These are phyloP conservation scores for Nectriaceae sp. DNA, from an alignment of 2,329 filamentous ascomycete genomes.

Conservation along the genomic window DNA sequence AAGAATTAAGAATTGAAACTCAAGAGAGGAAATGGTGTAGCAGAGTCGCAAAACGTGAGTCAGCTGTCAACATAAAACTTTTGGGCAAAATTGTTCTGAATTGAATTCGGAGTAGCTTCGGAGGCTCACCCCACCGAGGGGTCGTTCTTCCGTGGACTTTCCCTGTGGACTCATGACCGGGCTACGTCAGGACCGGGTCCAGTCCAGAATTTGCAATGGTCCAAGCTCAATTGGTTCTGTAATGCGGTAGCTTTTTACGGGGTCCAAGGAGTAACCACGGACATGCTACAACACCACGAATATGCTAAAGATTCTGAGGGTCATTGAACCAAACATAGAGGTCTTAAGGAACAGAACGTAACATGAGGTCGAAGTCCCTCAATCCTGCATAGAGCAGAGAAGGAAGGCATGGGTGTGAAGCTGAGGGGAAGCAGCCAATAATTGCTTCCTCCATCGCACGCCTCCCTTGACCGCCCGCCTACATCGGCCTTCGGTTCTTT, in stretches of 20 bases:
- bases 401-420: not conserved
- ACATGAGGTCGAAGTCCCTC: too few species aligned
- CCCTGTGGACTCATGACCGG: too few species aligned
- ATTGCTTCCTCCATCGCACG: not conserved
- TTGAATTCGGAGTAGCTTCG: slow-evolving; percentile 31
- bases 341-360: too few species aligned
- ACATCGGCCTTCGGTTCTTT: not conserved
- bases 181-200: slow-evolving; percentile 28
- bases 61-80: not conserved
- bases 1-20: not conserved
- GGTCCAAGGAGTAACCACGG: too few species aligned
- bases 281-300: too few species aligned
- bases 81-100: not conserved
- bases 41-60: not conserved
- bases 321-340: too few species aligned
- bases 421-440: not conserved
- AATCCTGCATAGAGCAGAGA: too few species aligned
- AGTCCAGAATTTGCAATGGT: slow-evolving; percentile 24
- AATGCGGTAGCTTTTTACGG: too few species aligned
- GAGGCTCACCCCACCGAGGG: slow-evolving; percentile 32
- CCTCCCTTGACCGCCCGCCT: not conserved
- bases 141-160: slow-evolving; percentile 11
- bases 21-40: not conserved
- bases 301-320: too few species aligned
- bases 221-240: slow-evolving; percentile 25